Conservation (phyloP, 371 early-diverging fungal species). For the Mucor velutinosus region DNA sequence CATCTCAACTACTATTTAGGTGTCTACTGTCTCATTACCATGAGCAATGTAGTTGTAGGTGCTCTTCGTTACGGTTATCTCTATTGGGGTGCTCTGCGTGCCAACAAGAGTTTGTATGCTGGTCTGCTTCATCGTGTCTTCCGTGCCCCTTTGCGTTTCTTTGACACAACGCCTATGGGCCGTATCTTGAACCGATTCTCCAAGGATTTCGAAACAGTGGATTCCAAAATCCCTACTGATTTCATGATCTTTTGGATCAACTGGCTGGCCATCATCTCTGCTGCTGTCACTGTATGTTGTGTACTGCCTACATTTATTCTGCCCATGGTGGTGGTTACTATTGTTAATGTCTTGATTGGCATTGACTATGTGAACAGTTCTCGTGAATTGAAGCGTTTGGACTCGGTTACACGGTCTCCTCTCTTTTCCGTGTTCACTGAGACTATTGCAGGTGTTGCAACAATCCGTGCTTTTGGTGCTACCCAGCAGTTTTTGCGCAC, state of each 20-base stretch:
- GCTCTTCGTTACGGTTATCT: slow-evolving; percentile 32
- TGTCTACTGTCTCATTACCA: slow-evolving; percentile 18
- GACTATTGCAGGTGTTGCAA: slow-evolving; percentile 62
- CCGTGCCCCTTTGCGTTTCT: slow-evolving; percentile 78
- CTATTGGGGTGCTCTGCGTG: slow-evolving; percentile 56
- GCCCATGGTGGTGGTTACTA: slow-evolving; percentile 62
- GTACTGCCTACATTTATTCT: slow-evolving; percentile 43
- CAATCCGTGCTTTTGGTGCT: slow-evolving; percentile 74
- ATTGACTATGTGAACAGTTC: slow-evolving; percentile 66
- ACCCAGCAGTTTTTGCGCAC: slow-evolving; percentile 58
- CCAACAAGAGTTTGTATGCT: slow-evolving; percentile 52
- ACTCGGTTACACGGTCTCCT: slow-evolving; percentile 72
- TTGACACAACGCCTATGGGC: slow-evolving; percentile 90
- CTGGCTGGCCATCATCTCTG: slow-evolving; percentile 49
- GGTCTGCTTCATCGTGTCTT: slow-evolving; percentile 59
- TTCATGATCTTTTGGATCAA: slow-evolving; percentile 56
- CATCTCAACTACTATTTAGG: slow-evolving; percentile 26
- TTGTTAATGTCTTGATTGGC: slow-evolving; percentile 50
- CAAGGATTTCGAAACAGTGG: slow-evolving; percentile 48
- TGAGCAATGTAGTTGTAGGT: slow-evolving; percentile 16
- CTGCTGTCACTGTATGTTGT: slow-evolving; percentile 33
- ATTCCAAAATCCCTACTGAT: slow-evolving; percentile 44
- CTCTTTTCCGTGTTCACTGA: slow-evolving; percentile 76
- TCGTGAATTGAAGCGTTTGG: slow-evolving; percentile 79
- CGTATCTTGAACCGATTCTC: slow-evolving; percentile 89